Conservation (phyloP, 139 green algal genomes). For the Gonium pectorale region DNA sequence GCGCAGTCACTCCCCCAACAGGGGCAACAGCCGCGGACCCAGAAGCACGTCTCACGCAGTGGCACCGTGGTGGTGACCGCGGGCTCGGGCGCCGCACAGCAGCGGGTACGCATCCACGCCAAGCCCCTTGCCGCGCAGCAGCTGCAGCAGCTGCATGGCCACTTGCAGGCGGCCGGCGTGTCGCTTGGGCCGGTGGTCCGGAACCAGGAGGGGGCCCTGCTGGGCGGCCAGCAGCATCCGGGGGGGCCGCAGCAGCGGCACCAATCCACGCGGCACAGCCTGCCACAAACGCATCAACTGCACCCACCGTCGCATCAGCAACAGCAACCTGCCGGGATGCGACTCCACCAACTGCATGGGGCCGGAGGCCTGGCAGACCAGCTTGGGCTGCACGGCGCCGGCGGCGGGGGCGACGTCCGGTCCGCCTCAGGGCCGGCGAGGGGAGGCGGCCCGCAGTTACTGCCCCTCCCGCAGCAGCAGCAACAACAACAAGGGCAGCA, state of each 20-base stretch:
- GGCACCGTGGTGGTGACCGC: constrained; percentile 4
- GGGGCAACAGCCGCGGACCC: neutral
- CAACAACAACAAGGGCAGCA: neutral
- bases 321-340: too few species aligned
- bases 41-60: neutral
- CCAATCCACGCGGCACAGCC: too few species aligned
- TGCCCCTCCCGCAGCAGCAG: neutral
- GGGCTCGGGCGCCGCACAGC: neutral
- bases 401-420: too few species aligned
- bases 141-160: constrained; percentile 13
- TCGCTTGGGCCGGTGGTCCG: constrained; percentile 1
- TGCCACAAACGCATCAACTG: too few species aligned
- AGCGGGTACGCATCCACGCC: constrained; percentile 7
- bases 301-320: too few species aligned
- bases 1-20: too few species aligned
- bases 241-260: neutral
- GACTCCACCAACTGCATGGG: too few species aligned
- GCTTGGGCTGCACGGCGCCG: too few species aligned
- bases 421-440: too few species aligned
- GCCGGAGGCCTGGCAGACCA: too few species aligned
- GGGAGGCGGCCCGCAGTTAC: too few species aligned
- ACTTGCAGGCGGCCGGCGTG: constrained; percentile 7
- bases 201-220: neutral
- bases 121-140: neutral
- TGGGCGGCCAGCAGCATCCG: neutral